Evolutionary conservation across 208 protist species (phyloP), one percentile per base, ranked within the genome.

Genomic region (Crithidia expoeki): DNA sequence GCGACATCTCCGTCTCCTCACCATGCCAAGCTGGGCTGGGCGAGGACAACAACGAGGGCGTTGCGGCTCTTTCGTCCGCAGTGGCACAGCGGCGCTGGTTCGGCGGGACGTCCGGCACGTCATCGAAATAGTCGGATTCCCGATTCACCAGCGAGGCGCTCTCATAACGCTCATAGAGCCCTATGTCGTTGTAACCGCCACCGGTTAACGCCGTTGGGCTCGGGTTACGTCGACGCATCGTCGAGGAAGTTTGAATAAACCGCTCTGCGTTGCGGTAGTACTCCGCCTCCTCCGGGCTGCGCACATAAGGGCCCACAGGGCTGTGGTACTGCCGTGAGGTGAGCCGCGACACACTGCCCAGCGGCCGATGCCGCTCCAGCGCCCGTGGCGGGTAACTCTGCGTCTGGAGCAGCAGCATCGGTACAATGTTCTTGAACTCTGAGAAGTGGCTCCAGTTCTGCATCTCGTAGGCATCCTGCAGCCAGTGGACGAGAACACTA

Each of bases 401-500:
- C 0, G 91, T 93, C 58, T 94, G 81, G 46, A 96, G 58, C 17
- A 96, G 67, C 64, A 96, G 68, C 55, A 96, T 71, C 44, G 89
- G 92, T 16, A 93, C 85, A 4, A 75, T 68, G 6, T 62, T 53
- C 68, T 88, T 89, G 16, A 95, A 81, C 27, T 91, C 82, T 0
- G 51, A 46, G 68, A 96, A 93, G 69, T 87, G 72, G 44, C 77
- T 59, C 89, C 92, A 96, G 53, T 85, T 88, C 56, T 90, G 89
- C 85, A 96, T 93, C 67, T 96, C 89, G 70, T 93, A 85, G 9
- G 88, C 89, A 66, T 96, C 89, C 63, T 94, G 92, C 27, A 96
- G 81, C 83, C 85, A 95, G 72, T 94, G 89, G 19, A 96, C 82
- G 14, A 96, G 72, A 16, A 85, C 87, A 61, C 81, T 84, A 60